Conservation (phyloP, 169 alveolate species). For the Eimeria necatrix region DNA sequence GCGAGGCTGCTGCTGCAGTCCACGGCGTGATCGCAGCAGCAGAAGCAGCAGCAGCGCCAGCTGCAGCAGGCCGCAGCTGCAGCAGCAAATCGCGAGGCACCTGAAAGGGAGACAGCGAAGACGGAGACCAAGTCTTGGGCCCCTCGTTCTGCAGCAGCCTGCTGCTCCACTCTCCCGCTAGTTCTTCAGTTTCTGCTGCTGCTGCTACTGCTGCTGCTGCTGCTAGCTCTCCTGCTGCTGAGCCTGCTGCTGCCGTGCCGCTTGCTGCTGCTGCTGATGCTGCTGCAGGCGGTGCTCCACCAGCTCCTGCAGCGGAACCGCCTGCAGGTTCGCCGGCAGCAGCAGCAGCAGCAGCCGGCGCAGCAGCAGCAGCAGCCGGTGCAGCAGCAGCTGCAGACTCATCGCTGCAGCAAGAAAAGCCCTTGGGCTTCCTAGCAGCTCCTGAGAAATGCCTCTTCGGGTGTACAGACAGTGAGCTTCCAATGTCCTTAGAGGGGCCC, state of each 20-base stretch:
- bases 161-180: neutral
- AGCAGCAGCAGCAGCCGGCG: no score
- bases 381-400: no score
- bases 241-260: neutral
- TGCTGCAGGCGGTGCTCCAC: neutral
- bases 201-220: neutral
- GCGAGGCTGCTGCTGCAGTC: conserved; percentile 2
- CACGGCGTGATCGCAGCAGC: neutral
- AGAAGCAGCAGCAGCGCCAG: neutral
- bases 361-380: no score
- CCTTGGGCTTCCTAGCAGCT: no score
- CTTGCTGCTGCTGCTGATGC: neutral
- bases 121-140: neutral
- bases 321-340: neutral
- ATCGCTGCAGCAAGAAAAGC: no score
- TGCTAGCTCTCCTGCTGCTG: neutral
- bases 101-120: neutral
- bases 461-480: no score
- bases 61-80: conserved; percentile 5
- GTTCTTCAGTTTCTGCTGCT: neutral
- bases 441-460: no score
- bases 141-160: neutral
- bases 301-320: neutral
- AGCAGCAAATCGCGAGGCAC: neutral
- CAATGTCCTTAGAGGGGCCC: no score